Evolutionary conservation across 345 rosid genomes (phyloP), one percentile per base, ranked within the genome.

Genomic region (Angophora floribunda): DNA sequence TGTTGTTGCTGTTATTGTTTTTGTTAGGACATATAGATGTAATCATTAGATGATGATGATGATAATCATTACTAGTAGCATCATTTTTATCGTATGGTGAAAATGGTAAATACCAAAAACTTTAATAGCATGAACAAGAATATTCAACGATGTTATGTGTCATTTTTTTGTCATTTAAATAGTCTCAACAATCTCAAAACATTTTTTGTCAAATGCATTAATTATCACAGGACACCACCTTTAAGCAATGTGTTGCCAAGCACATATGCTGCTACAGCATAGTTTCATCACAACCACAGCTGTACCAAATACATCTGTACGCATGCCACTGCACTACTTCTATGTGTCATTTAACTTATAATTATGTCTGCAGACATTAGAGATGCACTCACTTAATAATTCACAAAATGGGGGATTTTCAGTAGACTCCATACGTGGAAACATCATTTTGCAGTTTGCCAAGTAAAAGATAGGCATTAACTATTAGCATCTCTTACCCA

Each of bases 401-500:
- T 36, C 82, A 75, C 82, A 11, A 41, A 19, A 75, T 75, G 49
- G 26, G 36, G 41, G 82, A 75, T 41, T 75, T 75, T 75, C 13
- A 3, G 14, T 75, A 41, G 15, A 75, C 49, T 75, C 47, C 13
- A 36, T 36, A 75, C 49, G 36, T 36, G 82, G 49, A 44, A 75
- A 75, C 82, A 75, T 67, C 44, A 32, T 8, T 67, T 32, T 67
- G 44, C 79, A 67, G 11, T 87, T 41, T 51, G 36, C 13, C 16
- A n/a, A 24, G 80, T 21, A 50, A 63, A 44, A 61, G 51, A 80
- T 30, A 63, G 26, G 6, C 19, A 21, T 36, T 26, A 36, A 75
- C 36, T 19, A 32, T 57, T 63, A 65, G 49, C 36, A 55, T 86
- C 82, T 59, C 95, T 92, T 92, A 97, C 99, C 99, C 98, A 96